These are phyloP conservation scores for Sorghum bicolor DNA, from an alignment of 176 grass and related monocot genomes.

Conservation along the genomic window DNA sequence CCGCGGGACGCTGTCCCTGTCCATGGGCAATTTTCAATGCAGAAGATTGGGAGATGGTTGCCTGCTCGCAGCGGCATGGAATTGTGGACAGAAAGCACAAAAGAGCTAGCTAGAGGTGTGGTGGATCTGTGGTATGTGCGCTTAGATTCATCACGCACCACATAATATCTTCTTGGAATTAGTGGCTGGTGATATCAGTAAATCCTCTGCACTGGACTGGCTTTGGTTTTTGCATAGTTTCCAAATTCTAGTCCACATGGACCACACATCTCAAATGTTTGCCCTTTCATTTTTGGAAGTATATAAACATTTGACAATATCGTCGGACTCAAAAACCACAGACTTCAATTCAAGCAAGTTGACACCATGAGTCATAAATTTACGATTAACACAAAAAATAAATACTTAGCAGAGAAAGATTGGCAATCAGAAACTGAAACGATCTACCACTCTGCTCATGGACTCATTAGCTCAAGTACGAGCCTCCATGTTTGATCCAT, in stretches of 20 bases:
- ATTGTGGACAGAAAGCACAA: slow-evolving; percentile 29
- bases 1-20: not conserved
- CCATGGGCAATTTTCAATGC: not conserved
- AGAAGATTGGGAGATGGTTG: not conserved
- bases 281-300: not conserved
- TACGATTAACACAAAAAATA: not conserved
- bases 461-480: not conserved
- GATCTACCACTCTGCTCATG: not conserved
- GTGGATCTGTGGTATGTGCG: slow-evolving; percentile 2
- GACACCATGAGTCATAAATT: not conserved
- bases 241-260: not conserved
- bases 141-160: slow-evolving; percentile 26
- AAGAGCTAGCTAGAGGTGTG: not conserved
- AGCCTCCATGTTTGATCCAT: not conserved
- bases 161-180: slow-evolving; percentile 8
- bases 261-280: not conserved
- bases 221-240: not conserved
- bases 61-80: slow-evolving; percentile 28
- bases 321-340: not conserved
- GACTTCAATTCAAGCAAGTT: not conserved
- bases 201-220: not conserved
- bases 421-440: slow-evolving; percentile 2
- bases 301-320: not conserved
- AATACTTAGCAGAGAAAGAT: not conserved
- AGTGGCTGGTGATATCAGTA: not conserved